Evolutionary conservation across 1,139 yeast species (phyloP).

Genomic region (Waltiozyma sp.): DNA sequence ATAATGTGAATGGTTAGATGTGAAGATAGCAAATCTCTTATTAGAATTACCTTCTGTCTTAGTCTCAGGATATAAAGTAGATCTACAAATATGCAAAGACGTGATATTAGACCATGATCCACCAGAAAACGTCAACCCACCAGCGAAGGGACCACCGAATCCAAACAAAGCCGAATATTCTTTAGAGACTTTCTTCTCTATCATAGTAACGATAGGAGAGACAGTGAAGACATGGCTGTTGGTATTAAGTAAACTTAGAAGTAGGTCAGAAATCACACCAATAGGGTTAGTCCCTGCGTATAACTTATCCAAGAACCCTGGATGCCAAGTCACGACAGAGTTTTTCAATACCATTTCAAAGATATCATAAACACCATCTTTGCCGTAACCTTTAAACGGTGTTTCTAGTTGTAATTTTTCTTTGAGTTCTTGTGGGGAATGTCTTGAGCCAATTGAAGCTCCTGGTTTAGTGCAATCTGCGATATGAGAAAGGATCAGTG

Average conservation of each 20-base stretch:
- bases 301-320: constrained; percentile 74
- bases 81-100: constrained; percentile 67
- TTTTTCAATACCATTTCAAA: constrained; percentile 51
- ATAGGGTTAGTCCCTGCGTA: constrained; percentile 81
- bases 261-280: constrained; percentile 65
- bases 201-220: constrained; percentile 67
- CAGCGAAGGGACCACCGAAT: constrained; percentile 42
- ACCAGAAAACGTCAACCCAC: constrained; percentile 81
- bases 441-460: constrained; percentile 10
- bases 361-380: constrained; percentile 32
- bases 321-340: constrained; percentile 81
- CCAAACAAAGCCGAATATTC: constrained; percentile 64
- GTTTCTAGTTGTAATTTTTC: constrained; percentile 16
- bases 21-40: constrained; percentile 54
- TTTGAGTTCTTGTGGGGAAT: constrained; percentile 11
- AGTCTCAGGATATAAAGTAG: constrained; percentile 58
- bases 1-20: constrained; percentile 70
- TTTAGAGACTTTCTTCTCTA: constrained; percentile 59
- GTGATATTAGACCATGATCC: constrained; percentile 85
- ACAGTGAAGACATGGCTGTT: constrained; percentile 83
- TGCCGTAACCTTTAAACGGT: constrained; percentile 26
- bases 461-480: constrained; percentile 10
- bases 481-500: constrained; percentile 16
- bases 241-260: constrained; percentile 64
- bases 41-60: constrained; percentile 46